Evolutionary conservation across 2,329 filamentous ascomycete species (phyloP).

Genomic region (Sphaerulina musiva): DNA sequence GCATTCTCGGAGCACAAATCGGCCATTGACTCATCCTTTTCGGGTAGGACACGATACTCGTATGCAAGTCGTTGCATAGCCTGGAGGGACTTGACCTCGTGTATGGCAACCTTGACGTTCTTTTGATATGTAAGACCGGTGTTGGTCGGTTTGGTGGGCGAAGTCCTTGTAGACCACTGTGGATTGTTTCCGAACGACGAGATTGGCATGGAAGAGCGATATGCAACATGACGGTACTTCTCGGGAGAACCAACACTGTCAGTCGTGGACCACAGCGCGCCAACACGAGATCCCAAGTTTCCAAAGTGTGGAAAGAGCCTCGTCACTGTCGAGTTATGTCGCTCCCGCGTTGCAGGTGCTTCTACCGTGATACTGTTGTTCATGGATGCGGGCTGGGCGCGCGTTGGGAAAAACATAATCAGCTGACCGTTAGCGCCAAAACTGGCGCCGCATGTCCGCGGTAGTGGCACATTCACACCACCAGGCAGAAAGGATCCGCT

Average conservation of each 20-base stretch:
- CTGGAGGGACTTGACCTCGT: constrained; percentile 63
- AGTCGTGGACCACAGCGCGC: constrained; percentile 8
- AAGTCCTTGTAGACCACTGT: constrained; percentile 29
- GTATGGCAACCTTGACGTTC: constrained; percentile 67
- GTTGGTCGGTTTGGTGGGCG: constrained; percentile 24
- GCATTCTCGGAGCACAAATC: constrained; percentile 82
- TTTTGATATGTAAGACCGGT: constrained; percentile 32
- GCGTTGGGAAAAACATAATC: constrained; percentile 52
- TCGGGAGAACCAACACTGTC: constrained; percentile 7
- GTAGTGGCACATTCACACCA: constrained; percentile 58
- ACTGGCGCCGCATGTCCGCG: constrained; percentile 52
- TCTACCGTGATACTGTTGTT: constrained; percentile 18
- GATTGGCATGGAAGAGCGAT: constrained; percentile 46
- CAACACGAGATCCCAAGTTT: constrained; percentile 18
- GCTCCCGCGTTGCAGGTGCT: constrained; percentile 50
- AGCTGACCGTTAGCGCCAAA: constrained; percentile 54
- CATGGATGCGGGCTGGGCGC: constrained; percentile 40
- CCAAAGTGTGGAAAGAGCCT: constrained; percentile 30
- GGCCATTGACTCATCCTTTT: constrained; percentile 48
- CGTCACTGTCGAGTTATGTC: constrained; percentile 51
- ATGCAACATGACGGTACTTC: neutral
- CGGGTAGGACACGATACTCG: constrained; percentile 77
- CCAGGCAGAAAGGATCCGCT: constrained; percentile 51
- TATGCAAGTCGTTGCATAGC: constrained; percentile 74
- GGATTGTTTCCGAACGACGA: constrained; percentile 39